These are phyloP conservation scores for Phlebiopsis flavidoalba DNA, from an alignment of 768 basidiomycete species.

Conservation along the genomic window DNA sequence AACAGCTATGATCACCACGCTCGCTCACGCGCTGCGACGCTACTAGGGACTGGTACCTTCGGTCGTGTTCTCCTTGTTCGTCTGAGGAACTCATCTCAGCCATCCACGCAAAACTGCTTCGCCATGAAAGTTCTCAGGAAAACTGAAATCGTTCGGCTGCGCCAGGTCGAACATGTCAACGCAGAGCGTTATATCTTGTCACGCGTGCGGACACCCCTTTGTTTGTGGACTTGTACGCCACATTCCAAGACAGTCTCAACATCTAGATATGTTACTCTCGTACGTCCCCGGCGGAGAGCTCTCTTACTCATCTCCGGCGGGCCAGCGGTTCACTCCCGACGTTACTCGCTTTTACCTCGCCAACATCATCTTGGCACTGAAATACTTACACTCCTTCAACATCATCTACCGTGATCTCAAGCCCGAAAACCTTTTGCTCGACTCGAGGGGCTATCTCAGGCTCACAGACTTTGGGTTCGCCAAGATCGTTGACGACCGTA, in stretches of 20 bases:
- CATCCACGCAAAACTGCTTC: slow-evolving; percentile 55
- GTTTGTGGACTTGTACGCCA: slow-evolving; percentile 94
- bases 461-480: slow-evolving; percentile 98
- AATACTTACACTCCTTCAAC: slow-evolving; percentile 92
- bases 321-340: slow-evolving; percentile 95
- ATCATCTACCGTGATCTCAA: slow-evolving; percentile 99
- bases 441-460: slow-evolving; percentile 87
- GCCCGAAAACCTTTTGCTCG: slow-evolving; percentile 96
- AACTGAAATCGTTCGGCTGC: slow-evolving; percentile 78
- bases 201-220: slow-evolving; percentile 88
- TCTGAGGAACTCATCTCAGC: slow-evolving; percentile 45
- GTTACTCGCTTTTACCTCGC: slow-evolving; percentile 98
- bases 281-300: slow-evolving; percentile 97
- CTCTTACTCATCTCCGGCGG: slow-evolving; percentile 91
- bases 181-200: slow-evolving; percentile 93
- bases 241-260: slow-evolving; percentile 94
- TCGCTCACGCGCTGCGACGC: background rate
- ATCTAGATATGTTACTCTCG: slow-evolving; percentile 97
- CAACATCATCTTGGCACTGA: slow-evolving; percentile 90
- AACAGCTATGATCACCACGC: background rate
- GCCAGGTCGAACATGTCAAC: slow-evolving; percentile 97
- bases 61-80: slow-evolving; percentile 89
- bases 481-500: slow-evolving; percentile 95
- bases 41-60: slow-evolving; percentile 92
- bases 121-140: slow-evolving; percentile 90